Conservation (phyloP, 2,329 filamentous ascomycete species). For the Fusarium sublunatum region DNA sequence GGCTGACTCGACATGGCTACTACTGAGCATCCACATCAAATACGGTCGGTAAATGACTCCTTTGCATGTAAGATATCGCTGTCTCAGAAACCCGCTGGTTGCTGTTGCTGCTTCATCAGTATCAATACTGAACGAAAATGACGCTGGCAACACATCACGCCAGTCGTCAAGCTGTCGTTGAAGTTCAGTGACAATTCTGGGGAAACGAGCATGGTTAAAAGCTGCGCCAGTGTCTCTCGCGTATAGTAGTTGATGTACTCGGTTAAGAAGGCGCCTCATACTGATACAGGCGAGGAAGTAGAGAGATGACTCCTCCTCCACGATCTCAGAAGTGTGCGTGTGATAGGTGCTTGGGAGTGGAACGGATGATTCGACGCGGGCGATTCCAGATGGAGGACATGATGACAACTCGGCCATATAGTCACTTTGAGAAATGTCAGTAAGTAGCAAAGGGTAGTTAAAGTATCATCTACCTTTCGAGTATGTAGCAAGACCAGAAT, state of each 20-base stretch:
- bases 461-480: slow-evolving; percentile 56
- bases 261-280: slow-evolving; percentile 60
- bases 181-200: slow-evolving; percentile 60
- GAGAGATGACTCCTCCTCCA: slow-evolving; percentile 61
- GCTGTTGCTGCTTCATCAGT: slow-evolving; percentile 50
- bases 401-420: slow-evolving; percentile 64
- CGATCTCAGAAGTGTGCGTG: slow-evolving; percentile 54
- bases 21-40: slow-evolving; percentile 61
- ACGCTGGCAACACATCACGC: slow-evolving; percentile 58
- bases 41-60: slow-evolving; percentile 66
- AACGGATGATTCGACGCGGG: slow-evolving; percentile 62
- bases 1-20: slow-evolving; percentile 44
- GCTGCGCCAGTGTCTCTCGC: slow-evolving; percentile 58
- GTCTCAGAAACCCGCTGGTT: slow-evolving; percentile 60
- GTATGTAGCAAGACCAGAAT: slow-evolving; percentile 66
- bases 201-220: slow-evolving; percentile 58
- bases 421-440: slow-evolving; percentile 51
- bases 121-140: slow-evolving; percentile 56
- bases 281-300: slow-evolving; percentile 66
- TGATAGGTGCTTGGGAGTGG: slow-evolving; percentile 60
- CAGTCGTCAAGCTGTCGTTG: slow-evolving; percentile 62
- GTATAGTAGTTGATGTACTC: slow-evolving; percentile 62
- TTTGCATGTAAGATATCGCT: slow-evolving; percentile 63
- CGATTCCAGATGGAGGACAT: slow-evolving; percentile 62
- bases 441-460: rapidly evolving